Base-by-base conservation (phyloP, 2,329 filamentous ascomycete genomes). In the Gremmenia infestans region DNA sequence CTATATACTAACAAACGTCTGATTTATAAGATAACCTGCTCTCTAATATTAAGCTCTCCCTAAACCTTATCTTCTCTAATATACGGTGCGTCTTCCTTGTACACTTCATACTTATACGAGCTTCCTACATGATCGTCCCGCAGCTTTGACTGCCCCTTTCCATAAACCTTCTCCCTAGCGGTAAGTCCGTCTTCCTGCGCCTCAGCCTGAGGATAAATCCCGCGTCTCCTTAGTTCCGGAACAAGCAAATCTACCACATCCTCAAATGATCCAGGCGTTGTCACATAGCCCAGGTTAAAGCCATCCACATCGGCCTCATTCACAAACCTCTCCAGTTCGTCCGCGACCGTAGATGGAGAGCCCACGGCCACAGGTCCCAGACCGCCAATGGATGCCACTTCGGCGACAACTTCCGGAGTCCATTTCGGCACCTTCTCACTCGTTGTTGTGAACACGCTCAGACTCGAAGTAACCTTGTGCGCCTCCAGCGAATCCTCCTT, bases 201-300 rank as follows among this genome's bases (percentile, higher is more conserved):
- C 2, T 62, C 58, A 0, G 57, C 58, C 2, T 62, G 59, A 0
- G 67, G 63, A 42, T 74, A 84, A 11, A 84, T 66, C 0, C 83
- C 82, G 11, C 85, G 74, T n/a, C 72, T 72, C 14, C 76, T 77
- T 14, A 89, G 73, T 61, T 88, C 86, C 0, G 85, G 86, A 1
- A 88, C 69, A 3, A 89, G 69, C 0, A 87, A 72, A 23, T 88
- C 82, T 22, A 83, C 78, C 7, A 89, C 82, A 61, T 89, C 86
- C 58, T 83, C 79, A 71, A 89, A 89, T 0, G 82, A 83, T 50
- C 81, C 79, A 0, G 85, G 86, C 63, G 85, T 85, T 12, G 87
- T 71, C 0, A 82, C 81, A 60, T 89, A 88, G 1, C 81, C 82
- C 68, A 90, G 78, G 66, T 91, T 91, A 71, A 91, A 91, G 0